Conservation (phyloP, 2,329 filamentous ascomycete species). For the Pseudogymnoascus sp. region DNA sequence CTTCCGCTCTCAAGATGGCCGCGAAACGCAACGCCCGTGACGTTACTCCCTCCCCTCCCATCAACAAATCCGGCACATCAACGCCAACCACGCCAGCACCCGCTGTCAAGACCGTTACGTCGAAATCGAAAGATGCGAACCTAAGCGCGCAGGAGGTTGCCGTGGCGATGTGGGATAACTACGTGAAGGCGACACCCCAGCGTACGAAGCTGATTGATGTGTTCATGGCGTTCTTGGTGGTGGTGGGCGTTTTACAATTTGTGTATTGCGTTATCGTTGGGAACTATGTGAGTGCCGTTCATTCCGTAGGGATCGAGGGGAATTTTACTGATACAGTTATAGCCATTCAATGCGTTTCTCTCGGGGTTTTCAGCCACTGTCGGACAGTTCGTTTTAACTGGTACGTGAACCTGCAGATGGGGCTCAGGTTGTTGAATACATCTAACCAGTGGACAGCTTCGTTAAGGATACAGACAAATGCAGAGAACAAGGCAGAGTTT, state of each 20-base stretch:
- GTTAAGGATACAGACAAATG: conserved; percentile 85
- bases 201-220: conserved; percentile 85
- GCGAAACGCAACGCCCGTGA: conserved; percentile 40
- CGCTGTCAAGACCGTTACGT: conserved; percentile 16
- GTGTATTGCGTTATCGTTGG: conserved; percentile 84
- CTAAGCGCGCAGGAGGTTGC: conserved; percentile 47
- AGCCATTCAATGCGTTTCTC: conserved; percentile 99
- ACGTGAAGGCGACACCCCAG: conserved; percentile 75
- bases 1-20: conserved; percentile 35
- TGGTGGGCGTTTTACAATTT: conserved; percentile 86
- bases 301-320: not conserved
- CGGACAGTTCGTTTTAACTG: conserved; percentile 94
- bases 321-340: conserved; percentile 17
- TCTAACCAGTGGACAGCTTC: conserved; percentile 41
- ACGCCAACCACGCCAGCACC: conserved; percentile 24
- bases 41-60: conserved; percentile 19
- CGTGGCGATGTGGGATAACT: conserved; percentile 66
- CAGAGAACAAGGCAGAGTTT: conserved; percentile 73
- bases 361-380: conserved; percentile 91
- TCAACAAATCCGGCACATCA: conserved; percentile 19
- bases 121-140: conserved; percentile 21
- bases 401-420: conserved; percentile 37
- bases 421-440: conserved; percentile 3
- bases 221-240: conserved; percentile 81
- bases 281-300: conserved; percentile 71